These are phyloP conservation scores for Zalaria sp. DNA, from an alignment of 2,329 filamentous ascomycete species.

Conservation along the genomic window DNA sequence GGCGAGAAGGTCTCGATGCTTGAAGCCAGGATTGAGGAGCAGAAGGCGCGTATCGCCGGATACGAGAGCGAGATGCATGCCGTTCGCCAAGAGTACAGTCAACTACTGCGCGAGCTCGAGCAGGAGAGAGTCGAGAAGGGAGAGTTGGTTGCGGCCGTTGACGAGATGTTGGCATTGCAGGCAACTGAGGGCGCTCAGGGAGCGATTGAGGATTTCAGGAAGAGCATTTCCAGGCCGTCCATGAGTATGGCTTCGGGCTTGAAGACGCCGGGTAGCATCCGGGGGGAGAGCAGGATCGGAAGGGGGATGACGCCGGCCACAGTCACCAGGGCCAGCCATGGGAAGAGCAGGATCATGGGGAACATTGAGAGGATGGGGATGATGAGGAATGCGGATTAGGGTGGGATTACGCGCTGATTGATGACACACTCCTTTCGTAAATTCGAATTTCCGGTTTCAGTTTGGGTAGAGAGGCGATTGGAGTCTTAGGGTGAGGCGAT, in stretches of 20 bases:
- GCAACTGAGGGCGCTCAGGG: slow-evolving; percentile 25
- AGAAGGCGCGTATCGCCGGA: slow-evolving; percentile 59
- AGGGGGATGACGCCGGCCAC: slow-evolving; percentile 14
- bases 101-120: slow-evolving; percentile 52
- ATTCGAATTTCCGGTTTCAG: too few relatives aligned
- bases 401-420: too few relatives aligned
- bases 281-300: slow-evolving; percentile 32
- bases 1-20: slow-evolving; percentile 7
- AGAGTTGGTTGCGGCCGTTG: slow-evolving; percentile 65
- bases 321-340: slow-evolving; percentile 20
- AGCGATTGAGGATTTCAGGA: slow-evolving; percentile 35
- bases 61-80: slow-evolving; percentile 58
- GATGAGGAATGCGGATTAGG: slow-evolving; percentile 9
- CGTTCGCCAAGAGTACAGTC: slow-evolving; percentile 54
- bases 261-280: slow-evolving; percentile 38
- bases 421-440: too few relatives aligned
- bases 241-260: slow-evolving; percentile 29
- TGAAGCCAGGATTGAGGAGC: slow-evolving; percentile 41
- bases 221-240: slow-evolving; percentile 41
- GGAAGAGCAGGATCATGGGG: slow-evolving; percentile 63
- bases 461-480: too few relatives aligned
- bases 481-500: too few relatives aligned
- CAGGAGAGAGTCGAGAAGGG: slow-evolving; percentile 70
- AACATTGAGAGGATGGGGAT: slow-evolving; percentile 80
- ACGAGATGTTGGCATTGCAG: slow-evolving; percentile 67